Evolutionary conservation across 2,329 filamentous ascomycete genomes (phyloP), one percentile per base, ranked within the genome.

Genomic region (Endothia cerciana): DNA sequence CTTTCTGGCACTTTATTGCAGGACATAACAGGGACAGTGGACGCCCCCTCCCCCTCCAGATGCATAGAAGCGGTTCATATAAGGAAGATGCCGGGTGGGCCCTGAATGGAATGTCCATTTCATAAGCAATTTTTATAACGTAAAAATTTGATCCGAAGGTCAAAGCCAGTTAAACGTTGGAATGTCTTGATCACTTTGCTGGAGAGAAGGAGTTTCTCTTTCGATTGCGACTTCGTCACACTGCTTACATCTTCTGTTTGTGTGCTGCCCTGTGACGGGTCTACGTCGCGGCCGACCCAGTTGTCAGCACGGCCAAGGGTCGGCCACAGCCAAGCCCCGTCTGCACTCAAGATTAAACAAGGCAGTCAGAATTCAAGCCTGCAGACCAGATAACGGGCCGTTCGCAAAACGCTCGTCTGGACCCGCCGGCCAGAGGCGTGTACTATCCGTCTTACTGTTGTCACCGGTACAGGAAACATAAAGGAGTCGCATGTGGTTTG

Each of bases 181-280:
- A 25, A 51, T 25, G 13, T 17, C 25, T 25, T 28, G 22, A 36
- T 30, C 28, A 2, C 28, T 15, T 1, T 51, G 4, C 13, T 6
- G 15, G 25, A 51, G 11, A 2, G 17, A 51, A 30, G 2, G 2
- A 7, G 4, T 13, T 28, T 25, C 28, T 17, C 25, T 28, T 25
- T 17, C 25, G 17, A 13, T 51, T 5, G 13, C n/a, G 4, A 15
- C 3, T 30, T 51, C 47, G 47, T 51, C 47, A 51, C 28, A 17
- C 22, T 51, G 47, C 47, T 51, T 28, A 51, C 47, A 51, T 51
- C 11, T 28, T 15, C 10, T 25, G 43, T 49, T 28, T 51, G 22
- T 51, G 47, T 51, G 47, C 22, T 15, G 22, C 22, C 17, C 47
- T 51, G 22, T 51, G 47, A 51, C 47, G 47, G 47, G 47, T 51